A percentile compares a stretch with the other conserved stretches of the same genome.
Conservation (phyloP, 306 rosid species). For the Glycine tomentella region DNA sequence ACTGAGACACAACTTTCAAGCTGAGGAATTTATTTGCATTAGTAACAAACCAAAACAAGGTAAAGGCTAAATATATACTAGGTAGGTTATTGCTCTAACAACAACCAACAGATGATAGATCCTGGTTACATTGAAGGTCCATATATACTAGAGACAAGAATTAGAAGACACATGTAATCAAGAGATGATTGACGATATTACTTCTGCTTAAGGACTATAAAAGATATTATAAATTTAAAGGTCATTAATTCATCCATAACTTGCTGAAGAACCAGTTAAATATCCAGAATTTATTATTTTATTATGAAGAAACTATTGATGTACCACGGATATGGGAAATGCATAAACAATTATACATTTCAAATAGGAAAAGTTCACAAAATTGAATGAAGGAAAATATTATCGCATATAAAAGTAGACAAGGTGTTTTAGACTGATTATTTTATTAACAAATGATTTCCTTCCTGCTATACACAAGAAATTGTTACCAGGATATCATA, state of each 20-base stretch:
- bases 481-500: constrained; percentile 14
- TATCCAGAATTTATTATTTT: constrained; percentile 12
- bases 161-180: constrained; percentile 4
- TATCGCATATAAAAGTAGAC: not conserved
- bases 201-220: constrained; percentile 3
- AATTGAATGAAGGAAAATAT: not conserved
- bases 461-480: constrained; percentile 17
- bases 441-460: constrained; percentile 14
- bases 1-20: constrained; percentile 27
- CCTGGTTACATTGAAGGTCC: constrained; percentile 10
- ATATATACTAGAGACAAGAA: not conserved
- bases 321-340: constrained; percentile 21
- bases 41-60: constrained; percentile 27
- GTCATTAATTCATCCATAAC: not conserved
- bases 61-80: not conserved
- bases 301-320: not conserved
- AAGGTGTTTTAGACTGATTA: constrained; percentile 7
- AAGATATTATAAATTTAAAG: not conserved
- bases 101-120: constrained; percentile 20
- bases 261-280: constrained; percentile 8
- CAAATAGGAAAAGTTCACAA: constrained; percentile 1
- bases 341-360: constrained; percentile 30
- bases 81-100: constrained; percentile 21
- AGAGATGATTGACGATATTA: constrained; percentile 24
- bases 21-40: constrained; percentile 17